Conservation (phyloP, 352 stramenopile genomes). For the Pythium diclinum region DNA sequence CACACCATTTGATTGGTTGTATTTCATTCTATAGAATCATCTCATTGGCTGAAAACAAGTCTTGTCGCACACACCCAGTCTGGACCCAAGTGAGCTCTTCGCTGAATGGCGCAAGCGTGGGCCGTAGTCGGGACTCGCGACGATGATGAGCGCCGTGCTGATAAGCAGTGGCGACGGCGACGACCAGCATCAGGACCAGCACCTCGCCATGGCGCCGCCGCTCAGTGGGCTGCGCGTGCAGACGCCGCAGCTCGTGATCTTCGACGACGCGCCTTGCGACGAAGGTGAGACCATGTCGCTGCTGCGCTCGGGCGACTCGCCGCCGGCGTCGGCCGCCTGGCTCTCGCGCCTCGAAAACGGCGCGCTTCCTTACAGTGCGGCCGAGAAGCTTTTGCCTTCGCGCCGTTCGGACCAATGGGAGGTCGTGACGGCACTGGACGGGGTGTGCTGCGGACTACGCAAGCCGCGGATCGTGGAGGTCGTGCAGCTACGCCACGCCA, state of each 20-base stretch:
- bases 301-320: conserved; percentile 16
- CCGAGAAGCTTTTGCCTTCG: conserved; percentile 1
- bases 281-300: conserved; percentile 30
- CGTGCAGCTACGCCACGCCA: conserved; percentile 51
- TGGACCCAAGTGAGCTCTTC: conserved; percentile 13
- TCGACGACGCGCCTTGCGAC: conserved; percentile 21
- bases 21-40: background rate
- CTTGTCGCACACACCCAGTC: background rate
- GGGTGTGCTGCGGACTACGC: background rate
- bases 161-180: background rate
- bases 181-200: background rate
- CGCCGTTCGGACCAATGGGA: conserved; percentile 20
- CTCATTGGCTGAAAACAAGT: conserved; percentile 4
- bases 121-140: background rate
- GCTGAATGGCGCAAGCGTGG: conserved; percentile 2
- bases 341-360: conserved; percentile 14
- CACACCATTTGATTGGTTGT: conserved; percentile 8
- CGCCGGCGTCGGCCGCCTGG: conserved; percentile 3
- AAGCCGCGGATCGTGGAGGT: conserved; percentile 34
- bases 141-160: conserved; percentile 8
- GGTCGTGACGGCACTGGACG: conserved; percentile 14
- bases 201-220: conserved; percentile 8
- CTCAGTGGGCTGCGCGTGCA: conserved; percentile 27
- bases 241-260: conserved; percentile 19
- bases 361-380: background rate